These are phyloP conservation scores for Scutellospora calospora DNA, from an alignment of 371 early-diverging fungal species.

Conservation along the genomic window DNA sequence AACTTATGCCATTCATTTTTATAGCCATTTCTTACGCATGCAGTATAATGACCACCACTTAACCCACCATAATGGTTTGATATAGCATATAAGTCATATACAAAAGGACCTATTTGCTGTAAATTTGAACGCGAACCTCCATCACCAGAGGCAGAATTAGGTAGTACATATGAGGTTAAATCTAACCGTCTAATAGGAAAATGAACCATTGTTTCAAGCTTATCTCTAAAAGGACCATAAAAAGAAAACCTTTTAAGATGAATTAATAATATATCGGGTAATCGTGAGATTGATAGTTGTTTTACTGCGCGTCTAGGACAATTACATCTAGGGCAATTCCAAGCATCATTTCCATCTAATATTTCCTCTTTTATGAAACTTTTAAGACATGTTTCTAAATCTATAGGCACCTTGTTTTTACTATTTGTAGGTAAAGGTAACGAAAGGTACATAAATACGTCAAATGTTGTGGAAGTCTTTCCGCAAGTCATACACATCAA, in stretches of 20 bases:
- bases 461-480: constrained; percentile 89
- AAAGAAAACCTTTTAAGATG: constrained; percentile 95
- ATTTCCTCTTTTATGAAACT: constrained; percentile 86
- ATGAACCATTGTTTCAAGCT: constrained; percentile 87
- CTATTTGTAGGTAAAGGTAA: constrained; percentile 83
- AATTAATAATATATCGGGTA: constrained; percentile 90
- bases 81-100: constrained; percentile 91
- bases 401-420: constrained; percentile 48
- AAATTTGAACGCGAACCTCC: neutral
- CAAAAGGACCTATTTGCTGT: constrained; percentile 42
- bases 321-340: constrained; percentile 92
- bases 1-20: constrained; percentile 90
- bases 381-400: constrained; percentile 85
- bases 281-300: constrained; percentile 74
- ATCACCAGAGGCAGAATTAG: neutral
- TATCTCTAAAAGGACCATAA: constrained; percentile 92
- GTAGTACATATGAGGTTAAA: constrained; percentile 36
- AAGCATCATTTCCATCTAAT: constrained; percentile 90
- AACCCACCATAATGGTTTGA: constrained; percentile 95
- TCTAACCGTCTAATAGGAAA: constrained; percentile 74
- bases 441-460: constrained; percentile 92
- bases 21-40: constrained; percentile 82
- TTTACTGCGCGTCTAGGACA: constrained; percentile 78
- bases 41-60: constrained; percentile 96
- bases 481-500: constrained; percentile 86